Percentiles rank a stretch among this genome's conserved stretches.
Evolutionary conservation across 2,329 filamentous ascomycete genomes (phyloP).

Genomic region (Cytospora mali): DNA sequence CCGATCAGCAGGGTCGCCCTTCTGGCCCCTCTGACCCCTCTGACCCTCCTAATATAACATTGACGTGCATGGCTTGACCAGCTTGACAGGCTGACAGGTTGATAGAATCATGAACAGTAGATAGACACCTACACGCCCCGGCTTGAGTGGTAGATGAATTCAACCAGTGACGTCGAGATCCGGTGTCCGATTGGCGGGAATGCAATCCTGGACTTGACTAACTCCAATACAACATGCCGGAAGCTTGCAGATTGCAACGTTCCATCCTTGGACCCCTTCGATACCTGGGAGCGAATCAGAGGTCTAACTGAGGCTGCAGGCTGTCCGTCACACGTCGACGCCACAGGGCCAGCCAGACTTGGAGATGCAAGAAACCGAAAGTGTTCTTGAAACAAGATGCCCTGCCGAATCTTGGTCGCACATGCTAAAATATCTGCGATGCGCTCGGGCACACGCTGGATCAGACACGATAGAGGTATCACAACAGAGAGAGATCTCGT

Average conservation of each 20-base stretch:
- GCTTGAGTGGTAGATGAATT: conserved; percentile 2
- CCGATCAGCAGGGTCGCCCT: neutral
- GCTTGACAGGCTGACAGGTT: conserved; percentile 2
- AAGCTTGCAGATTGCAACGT: conserved; percentile 27
- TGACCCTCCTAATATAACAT: conserved; percentile 3
- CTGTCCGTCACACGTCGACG: conserved; percentile 14
- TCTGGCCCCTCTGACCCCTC: neutral
- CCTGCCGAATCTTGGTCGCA: conserved; percentile 10
- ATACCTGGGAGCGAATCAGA: conserved; percentile 21
- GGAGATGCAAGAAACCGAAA: conserved; percentile 5
- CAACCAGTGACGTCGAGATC: conserved; percentile 21
- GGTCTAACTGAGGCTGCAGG: neutral
- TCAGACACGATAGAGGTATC: neutral
- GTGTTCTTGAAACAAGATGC: conserved; percentile 3
- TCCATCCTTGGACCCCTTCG: conserved; percentile 25
- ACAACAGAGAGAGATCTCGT: conserved; percentile 14
- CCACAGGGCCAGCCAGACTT: conserved; percentile 8
- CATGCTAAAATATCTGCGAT: neutral
- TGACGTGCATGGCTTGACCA: conserved; percentile 14
- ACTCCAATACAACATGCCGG: conserved; percentile 11
- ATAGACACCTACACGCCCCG: too few relatives aligned
- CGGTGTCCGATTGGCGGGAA: conserved; percentile 24
- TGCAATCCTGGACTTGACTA: conserved; percentile 11
- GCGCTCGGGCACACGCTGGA: neutral
- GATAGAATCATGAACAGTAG: conserved; percentile 5